Conservation (phyloP, 2,329 filamentous ascomycete species). For the Penicillium sp. region DNA sequence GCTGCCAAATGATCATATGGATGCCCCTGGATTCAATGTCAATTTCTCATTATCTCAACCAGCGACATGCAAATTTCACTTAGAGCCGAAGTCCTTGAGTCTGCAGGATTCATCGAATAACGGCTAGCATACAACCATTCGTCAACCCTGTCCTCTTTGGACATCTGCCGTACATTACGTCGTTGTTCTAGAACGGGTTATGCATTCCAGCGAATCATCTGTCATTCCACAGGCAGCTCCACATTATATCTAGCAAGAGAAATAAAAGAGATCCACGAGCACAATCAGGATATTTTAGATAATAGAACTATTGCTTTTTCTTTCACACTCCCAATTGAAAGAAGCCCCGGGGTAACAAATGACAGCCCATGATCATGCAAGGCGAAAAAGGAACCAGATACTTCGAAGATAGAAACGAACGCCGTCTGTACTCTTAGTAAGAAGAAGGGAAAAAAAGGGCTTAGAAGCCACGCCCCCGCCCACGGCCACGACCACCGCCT, state of each 20-base stretch:
- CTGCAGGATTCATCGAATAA: background rate
- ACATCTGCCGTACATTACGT: background rate
- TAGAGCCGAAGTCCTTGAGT: no score
- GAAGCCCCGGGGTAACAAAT: slow-evolving; percentile 32
- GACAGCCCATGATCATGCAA: slow-evolving; percentile 31
- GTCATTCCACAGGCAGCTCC: background rate
- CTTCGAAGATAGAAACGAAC: slow-evolving; percentile 28
- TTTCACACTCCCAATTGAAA: slow-evolving; percentile 25
- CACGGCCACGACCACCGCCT: slow-evolving; percentile 56
- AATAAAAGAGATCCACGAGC: background rate
- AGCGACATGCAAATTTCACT: no score
- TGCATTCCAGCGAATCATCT: background rate
- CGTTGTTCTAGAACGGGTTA: background rate
- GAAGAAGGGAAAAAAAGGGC: slow-evolving; percentile 16
- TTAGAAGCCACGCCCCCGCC: slow-evolving; percentile 57
- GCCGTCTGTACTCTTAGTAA: slow-evolving; percentile 27
- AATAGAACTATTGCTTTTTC: slow-evolving; percentile 22
- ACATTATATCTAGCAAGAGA: background rate
- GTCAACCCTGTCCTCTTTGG: background rate
- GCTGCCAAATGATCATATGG: no score
- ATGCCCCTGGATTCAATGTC: no score
- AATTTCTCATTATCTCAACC: no score
- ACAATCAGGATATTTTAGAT: slow-evolving; percentile 2
- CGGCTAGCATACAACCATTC: background rate
- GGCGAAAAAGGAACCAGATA: slow-evolving; percentile 22